Evolutionary conservation across 2,329 filamentous ascomycete species (phyloP).

Genomic region (Ustilaginoidea virens): DNA sequence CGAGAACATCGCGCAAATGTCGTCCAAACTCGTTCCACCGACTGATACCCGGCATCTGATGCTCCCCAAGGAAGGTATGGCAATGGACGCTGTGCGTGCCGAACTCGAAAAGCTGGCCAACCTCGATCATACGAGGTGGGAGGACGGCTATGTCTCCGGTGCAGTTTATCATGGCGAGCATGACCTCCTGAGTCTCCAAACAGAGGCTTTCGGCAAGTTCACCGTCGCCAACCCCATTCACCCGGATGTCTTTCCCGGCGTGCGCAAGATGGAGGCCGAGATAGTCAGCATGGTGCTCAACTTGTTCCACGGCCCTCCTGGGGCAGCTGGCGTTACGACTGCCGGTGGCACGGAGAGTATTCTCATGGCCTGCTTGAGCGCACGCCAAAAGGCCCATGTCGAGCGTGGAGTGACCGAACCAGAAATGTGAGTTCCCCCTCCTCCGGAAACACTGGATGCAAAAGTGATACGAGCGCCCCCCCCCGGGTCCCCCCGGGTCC

Average conservation of each 20-base stretch:
- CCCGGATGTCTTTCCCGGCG: conserved; percentile 93
- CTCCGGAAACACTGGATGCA: too few species aligned
- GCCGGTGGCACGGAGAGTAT: conserved; percentile 94
- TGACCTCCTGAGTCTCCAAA: conserved; percentile 68
- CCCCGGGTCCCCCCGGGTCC: neutral
- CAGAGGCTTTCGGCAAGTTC: conserved; percentile 86
- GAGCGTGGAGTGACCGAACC: conserved; percentile 84
- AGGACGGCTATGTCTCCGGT: conserved; percentile 86
- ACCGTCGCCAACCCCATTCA: conserved; percentile 94
- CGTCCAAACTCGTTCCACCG: conserved; percentile 66
- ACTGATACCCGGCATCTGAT: conserved; percentile 57
- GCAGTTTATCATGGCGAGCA: conserved; percentile 93
- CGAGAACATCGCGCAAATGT: conserved; percentile 65
- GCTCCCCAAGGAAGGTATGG: conserved; percentile 74
- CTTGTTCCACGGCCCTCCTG: conserved; percentile 79
- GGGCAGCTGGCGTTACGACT: conserved; percentile 75
- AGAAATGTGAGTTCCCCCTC: conserved; percentile 68
- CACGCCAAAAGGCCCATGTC: conserved; percentile 71
- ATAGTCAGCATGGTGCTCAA: conserved; percentile 87
- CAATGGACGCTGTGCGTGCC: conserved; percentile 58
- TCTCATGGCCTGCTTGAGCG: conserved; percentile 83
- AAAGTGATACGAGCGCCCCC: neutral
- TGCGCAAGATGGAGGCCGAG: conserved; percentile 98
- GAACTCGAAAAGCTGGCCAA: conserved; percentile 66
- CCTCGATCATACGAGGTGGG: conserved; percentile 93